A percentile compares a stretch with the other conserved stretches of the same genome.
Conservation (phyloP, 75 land plant species). For the Cryptomeria japonica region DNA sequence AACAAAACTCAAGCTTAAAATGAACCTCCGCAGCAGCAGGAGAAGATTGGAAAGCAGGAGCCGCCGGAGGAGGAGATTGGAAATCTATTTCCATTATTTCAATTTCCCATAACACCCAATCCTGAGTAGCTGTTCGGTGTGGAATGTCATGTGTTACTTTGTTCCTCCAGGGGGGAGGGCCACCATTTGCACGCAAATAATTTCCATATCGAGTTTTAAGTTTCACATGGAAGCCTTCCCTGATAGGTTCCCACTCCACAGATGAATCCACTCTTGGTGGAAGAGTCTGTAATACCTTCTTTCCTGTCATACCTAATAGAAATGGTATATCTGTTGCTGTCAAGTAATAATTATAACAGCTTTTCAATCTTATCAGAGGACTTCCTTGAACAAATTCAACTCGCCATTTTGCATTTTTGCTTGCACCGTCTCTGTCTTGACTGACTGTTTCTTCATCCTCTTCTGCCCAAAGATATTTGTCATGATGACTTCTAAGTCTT, state of each 20-base stretch:
- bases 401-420: conserved; percentile 60
- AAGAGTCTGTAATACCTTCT: conserved; percentile 70
- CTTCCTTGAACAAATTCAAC: conserved; percentile 55
- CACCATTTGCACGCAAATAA: conserved; percentile 79
- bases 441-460: conserved; percentile 58
- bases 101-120: conserved; percentile 85
- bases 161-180: conserved; percentile 83
- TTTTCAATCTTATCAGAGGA: conserved; percentile 55
- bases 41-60: not conserved
- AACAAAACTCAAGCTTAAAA: not conserved
- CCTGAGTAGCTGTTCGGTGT: conserved; percentile 60
- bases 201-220: conserved; percentile 71
- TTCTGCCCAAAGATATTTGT: conserved; percentile 62
- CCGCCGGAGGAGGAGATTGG: not conserved
- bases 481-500: conserved; percentile 57
- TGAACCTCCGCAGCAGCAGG: not conserved
- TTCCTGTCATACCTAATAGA: conserved; percentile 82
- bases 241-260: conserved; percentile 86
- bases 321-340: conserved; percentile 73
- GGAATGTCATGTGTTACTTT: conserved; percentile 91
- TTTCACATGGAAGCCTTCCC: conserved; percentile 66
- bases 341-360: conserved; percentile 62
- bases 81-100: conserved; percentile 51
- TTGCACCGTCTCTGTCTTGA: conserved; percentile 49
- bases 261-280: conserved; percentile 63